Evolutionary conservation across 1,284 basidiomycete species (phyloP), one percentile per base, ranked within the genome.

Genomic region (Stereum hirsutum): DNA sequence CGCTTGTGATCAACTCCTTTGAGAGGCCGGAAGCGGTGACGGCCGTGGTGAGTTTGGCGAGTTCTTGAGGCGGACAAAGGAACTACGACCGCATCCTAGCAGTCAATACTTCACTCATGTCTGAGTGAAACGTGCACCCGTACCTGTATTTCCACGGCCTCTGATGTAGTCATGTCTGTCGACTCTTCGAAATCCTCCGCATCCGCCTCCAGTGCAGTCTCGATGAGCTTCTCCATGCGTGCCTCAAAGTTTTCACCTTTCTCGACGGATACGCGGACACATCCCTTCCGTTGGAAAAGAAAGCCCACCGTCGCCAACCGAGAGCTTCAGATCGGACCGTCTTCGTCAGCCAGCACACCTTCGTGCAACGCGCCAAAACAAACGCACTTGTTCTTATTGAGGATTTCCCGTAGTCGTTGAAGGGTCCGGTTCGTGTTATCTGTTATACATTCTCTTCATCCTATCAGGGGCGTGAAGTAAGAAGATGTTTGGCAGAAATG

Each of bases 391-490:
- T 82, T 69, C 28, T 64, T 61, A 25, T 66, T 70, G 41, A 90
- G 59, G 19, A 80, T 67, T 46, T 81, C 75, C 38, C 76, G 76
- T 36, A 90, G 63, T 43, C 71, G 71, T 43, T 76, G 72, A 28
- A 82, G 65, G 5, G 87, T 88, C 32, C 87, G 74, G 42, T 79
- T 81, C 23, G 70, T 63, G 54, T 90, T 90, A 53, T 88, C 78
- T 23, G 85, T 83, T 36, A 81, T 57, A 56, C 82, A 89, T 61
- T 90, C 88, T 57, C 88, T 90, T 53, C 44, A 49, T 36, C 42
- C 34, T 33, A 39, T 60, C 48, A 59, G 52, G 33, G 10, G 17
- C 4, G 11, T 17, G 21, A 12, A 10, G 17, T 3, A 35, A 20
- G 8, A 19, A 35, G 15, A 20, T 11, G 33, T 17, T 10, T 12